Conservation (phyloP, 768 basidiomycete species). For the Mycena amicta region DNA sequence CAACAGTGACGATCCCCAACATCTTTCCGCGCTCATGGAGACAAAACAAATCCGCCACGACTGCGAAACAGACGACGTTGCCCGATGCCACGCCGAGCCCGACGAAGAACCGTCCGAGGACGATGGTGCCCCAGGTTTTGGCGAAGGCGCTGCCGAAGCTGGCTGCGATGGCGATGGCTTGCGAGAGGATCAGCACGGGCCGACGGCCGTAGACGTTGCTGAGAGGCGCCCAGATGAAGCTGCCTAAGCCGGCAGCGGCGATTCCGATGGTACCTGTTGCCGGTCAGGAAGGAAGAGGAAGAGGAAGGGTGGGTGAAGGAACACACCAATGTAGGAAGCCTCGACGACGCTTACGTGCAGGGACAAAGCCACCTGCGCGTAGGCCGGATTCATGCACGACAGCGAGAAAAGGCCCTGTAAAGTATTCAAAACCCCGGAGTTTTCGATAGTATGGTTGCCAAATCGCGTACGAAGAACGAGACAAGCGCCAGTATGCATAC, state of each 20-base stretch:
- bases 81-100: constrained; percentile 21
- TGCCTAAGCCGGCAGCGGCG: constrained; percentile 20
- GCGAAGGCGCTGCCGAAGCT: constrained; percentile 20
- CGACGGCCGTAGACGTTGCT: constrained; percentile 30
- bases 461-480: constrained; percentile 21
- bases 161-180: constrained; percentile 21
- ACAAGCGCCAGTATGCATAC: constrained; percentile 19
- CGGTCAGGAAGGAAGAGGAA: too few species aligned
- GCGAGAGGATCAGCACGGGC: constrained; percentile 24
- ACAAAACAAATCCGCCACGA: constrained; percentile 22
- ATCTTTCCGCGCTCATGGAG: constrained; percentile 23
- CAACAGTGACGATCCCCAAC: constrained; percentile 22
- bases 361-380: constrained; percentile 18
- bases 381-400: constrained; percentile 26
- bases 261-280: constrained; percentile 23
- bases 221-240: constrained; percentile 27
- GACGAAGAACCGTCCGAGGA: constrained; percentile 21
- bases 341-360: constrained; percentile 12
- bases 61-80: constrained; percentile 18
- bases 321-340: constrained; percentile 19
- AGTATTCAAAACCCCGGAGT: too few species aligned
- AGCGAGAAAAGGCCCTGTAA: constrained; percentile 23
- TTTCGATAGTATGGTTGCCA: background rate
- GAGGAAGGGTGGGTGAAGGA: background rate
- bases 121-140: constrained; percentile 16